phyloP scores from a whole-genome alignment of 1,284 basidiomycete species.

The Chalciporus sp. region DNA sequence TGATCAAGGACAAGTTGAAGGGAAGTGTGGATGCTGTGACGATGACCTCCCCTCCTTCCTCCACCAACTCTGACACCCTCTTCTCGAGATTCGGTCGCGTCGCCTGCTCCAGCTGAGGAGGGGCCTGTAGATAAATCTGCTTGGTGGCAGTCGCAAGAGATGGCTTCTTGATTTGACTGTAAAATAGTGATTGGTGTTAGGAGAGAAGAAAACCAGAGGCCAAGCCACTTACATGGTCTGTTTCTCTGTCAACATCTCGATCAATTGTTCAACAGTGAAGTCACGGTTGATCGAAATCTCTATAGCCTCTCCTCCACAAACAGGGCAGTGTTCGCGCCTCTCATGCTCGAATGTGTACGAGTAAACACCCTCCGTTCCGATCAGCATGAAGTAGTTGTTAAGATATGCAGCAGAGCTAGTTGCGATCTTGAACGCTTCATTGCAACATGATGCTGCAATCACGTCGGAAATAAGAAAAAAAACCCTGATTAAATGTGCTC shows the following conservation, averaged over 20 bases:
- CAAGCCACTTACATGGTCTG: slow-evolving; percentile 77
- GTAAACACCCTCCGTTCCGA: slow-evolving; percentile 96
- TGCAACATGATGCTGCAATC: slow-evolving; percentile 88
- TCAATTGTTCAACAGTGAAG: slow-evolving; percentile 80
- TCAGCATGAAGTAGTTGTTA: slow-evolving; percentile 98
- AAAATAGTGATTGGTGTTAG: slow-evolving; percentile 14
- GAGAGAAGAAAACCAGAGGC: neutral
- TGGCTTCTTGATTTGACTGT: slow-evolving; percentile 91
- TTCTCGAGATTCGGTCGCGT: slow-evolving; percentile 91
- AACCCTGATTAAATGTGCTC: slow-evolving; percentile 17
- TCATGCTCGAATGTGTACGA: slow-evolving; percentile 98
- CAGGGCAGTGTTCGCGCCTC: slow-evolving; percentile 91
- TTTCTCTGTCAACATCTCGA: slow-evolving; percentile 82
- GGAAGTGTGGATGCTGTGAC: slow-evolving; percentile 90
- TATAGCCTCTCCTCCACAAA: slow-evolving; percentile 91
- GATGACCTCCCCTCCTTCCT: slow-evolving; percentile 74
- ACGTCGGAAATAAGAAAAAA: slow-evolving; percentile 1
- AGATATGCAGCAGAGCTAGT: slow-evolving; percentile 93
- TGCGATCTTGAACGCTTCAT: slow-evolving; percentile 99
- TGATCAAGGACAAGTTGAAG: slow-evolving; percentile 77
- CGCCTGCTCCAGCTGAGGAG: slow-evolving; percentile 84
- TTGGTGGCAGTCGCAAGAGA: slow-evolving; percentile 71
- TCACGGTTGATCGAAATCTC: slow-evolving; percentile 70
- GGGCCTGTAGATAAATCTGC: slow-evolving; percentile 91
- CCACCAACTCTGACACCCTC: slow-evolving; percentile 79